Conservation (phyloP, 1,284 basidiomycete genomes). For the Inonotus obliquus region DNA sequence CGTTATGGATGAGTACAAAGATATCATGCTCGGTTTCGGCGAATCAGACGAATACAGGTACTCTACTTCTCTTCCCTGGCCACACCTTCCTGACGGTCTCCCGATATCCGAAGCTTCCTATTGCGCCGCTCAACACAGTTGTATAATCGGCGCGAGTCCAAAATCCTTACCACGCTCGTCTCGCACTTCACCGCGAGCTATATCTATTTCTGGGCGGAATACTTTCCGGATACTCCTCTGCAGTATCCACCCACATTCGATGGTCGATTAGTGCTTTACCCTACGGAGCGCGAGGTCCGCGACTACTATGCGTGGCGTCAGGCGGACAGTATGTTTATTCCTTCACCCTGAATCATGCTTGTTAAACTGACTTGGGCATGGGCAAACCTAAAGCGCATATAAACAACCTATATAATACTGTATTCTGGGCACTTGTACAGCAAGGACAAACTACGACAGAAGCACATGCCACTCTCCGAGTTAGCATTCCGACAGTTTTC, state of each 20-base stretch:
- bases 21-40: slow-evolving; percentile 86
- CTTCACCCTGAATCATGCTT: not conserved
- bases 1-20: slow-evolving; percentile 79
- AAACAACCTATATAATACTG: slow-evolving; percentile 97
- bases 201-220: slow-evolving; percentile 80
- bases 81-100: not conserved
- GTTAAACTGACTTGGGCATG: slow-evolving; percentile 13
- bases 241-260: slow-evolving; percentile 90
- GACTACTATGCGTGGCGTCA: slow-evolving; percentile 98
- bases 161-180: slow-evolving; percentile 85
- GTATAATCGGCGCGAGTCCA: slow-evolving; percentile 84
- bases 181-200: slow-evolving; percentile 94
- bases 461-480: slow-evolving; percentile 77
- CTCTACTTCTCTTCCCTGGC: not conserved
- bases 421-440: slow-evolving; percentile 91
- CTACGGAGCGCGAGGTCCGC: slow-evolving; percentile 62
- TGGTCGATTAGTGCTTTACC: slow-evolving; percentile 85
- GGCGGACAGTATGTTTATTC: slow-evolving; percentile 73
- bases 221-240: slow-evolving; percentile 71
- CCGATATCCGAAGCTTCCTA: slow-evolving; percentile 76
- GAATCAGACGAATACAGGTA: slow-evolving; percentile 97
- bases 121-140: slow-evolving; percentile 71
- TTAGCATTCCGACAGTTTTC: slow-evolving; percentile 28
- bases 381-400: slow-evolving; percentile 72
- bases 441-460: slow-evolving; percentile 76